Evolutionary conservation across 306 rosid genomes (phyloP).

Genomic region (Sphenostylis stenocarpa): DNA sequence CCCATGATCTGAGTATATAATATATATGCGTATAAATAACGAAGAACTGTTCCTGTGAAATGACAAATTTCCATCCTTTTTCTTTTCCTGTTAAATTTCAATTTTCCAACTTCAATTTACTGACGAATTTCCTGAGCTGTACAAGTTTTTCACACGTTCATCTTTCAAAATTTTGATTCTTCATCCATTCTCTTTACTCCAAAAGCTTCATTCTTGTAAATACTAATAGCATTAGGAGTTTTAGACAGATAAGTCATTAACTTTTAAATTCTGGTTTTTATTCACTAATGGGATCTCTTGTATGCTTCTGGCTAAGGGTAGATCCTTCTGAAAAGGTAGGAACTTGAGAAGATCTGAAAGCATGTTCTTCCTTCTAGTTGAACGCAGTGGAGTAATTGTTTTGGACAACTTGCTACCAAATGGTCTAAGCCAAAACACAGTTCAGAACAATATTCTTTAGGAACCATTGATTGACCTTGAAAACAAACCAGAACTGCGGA

Average conservation of each 20-base stretch:
- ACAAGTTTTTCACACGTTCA: background rate
- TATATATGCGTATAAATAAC: background rate
- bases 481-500: background rate
- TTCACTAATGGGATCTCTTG: background rate
- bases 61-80: background rate
- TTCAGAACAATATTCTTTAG: background rate
- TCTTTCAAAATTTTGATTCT: background rate
- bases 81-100: background rate
- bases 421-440: background rate
- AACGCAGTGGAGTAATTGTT: slow-evolving; percentile 52
- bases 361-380: slow-evolving; percentile 44
- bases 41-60: background rate
- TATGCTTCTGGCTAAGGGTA: background rate
- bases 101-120: background rate
- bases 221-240: background rate
- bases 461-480: background rate
- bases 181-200: background rate
- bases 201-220: background rate
- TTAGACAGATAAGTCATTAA: background rate
- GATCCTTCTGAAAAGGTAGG: slow-evolving; percentile 38
- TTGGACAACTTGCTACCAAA: slow-evolving; percentile 14
- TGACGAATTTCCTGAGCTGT: background rate
- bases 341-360: slow-evolving; percentile 35
- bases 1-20: background rate
- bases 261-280: background rate